Evolutionary conservation across 176 grass and related monocot genomes (phyloP).

Genomic region (Rhynchospora tenuis): DNA sequence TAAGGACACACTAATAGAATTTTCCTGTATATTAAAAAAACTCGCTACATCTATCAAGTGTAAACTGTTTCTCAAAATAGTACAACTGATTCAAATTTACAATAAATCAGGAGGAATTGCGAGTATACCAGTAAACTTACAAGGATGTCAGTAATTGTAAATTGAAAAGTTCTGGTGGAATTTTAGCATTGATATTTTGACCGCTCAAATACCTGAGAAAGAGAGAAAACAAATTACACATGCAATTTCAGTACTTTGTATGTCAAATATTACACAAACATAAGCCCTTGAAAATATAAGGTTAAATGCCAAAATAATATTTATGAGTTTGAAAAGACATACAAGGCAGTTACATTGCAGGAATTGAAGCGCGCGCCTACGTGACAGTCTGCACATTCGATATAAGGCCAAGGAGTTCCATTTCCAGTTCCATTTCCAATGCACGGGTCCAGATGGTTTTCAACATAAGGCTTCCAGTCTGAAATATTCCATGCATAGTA

Average conservation of each 20-base stretch:
- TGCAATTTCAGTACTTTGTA: neutral
- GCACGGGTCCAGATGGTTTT: neutral
- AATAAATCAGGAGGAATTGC: slow-evolving; percentile 6
- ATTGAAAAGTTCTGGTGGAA: neutral
- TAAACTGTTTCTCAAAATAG: neutral
- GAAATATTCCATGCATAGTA: neutral
- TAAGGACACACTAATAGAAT: neutral
- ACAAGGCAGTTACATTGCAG: slow-evolving; percentile 12
- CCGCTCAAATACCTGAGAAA: slow-evolving; percentile 1
- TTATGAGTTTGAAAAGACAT: neutral
- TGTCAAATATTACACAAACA: neutral
- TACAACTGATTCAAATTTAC: neutral
- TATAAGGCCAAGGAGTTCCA: neutral
- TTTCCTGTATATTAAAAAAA: neutral
- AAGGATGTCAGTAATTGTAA: neutral
- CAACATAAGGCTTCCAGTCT: neutral
- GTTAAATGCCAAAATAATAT: neutral
- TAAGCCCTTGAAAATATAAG: neutral
- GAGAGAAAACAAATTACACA: neutral
- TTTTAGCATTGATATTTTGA: neutral
- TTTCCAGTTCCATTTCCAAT: neutral
- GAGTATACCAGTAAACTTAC: slow-evolving; percentile 13
- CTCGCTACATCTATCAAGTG: neutral
- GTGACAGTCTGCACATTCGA: neutral
- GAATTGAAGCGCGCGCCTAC: neutral